Base-by-base conservation (phyloP, 2,329 filamentous ascomycete genomes). In the Ascochyta rabiei region DNA sequence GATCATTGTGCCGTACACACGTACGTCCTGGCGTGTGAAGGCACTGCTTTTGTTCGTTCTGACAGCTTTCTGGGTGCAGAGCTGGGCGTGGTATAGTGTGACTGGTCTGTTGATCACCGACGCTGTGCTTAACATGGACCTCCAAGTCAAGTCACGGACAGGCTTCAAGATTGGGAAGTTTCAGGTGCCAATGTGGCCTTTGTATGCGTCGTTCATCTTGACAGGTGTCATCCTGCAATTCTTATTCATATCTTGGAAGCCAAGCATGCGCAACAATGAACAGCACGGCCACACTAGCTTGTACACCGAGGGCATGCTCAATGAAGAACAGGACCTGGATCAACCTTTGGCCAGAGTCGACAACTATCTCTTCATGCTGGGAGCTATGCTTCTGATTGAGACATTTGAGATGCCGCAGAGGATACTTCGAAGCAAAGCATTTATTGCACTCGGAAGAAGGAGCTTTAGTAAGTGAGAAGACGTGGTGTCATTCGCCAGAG, bases 41-140 rank as follows among this genome's bases (percentile, higher is more conserved):
- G 74, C 71, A 2, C 62, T 75, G 23, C 43, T 74, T n/a, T 53
- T 66, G 19, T 79, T 80, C 66, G 72, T 80, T 49, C 37, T 76
- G 26, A 74, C 76, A 3, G 78, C 78, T 1, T 81, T 75, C 70
- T 80, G 79, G 79, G 76, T 79, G 6, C 76, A 80, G 59, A 76
- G 71, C 9, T 80, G 77, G 76, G 78, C 78, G 0, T 80, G 77
- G 77, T 80, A 77, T 56, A 75, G 75, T 15, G 71, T 80, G 35
- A 74, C 75, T 1, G 77, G 76, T 5, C 69, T 80, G 0, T 67
- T 96, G 6, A 60, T 80, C 23, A 72, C 75, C 6, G 79, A 80
- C 48, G 67, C 73, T 15, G 72, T 77, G 13, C 65, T 76, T 48
- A 77, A 79, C 57, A 77, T 79, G 72, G 64, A 76, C 40, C 74